Conservation (phyloP, 306 rosid genomes). For the Vicia faba region DNA sequence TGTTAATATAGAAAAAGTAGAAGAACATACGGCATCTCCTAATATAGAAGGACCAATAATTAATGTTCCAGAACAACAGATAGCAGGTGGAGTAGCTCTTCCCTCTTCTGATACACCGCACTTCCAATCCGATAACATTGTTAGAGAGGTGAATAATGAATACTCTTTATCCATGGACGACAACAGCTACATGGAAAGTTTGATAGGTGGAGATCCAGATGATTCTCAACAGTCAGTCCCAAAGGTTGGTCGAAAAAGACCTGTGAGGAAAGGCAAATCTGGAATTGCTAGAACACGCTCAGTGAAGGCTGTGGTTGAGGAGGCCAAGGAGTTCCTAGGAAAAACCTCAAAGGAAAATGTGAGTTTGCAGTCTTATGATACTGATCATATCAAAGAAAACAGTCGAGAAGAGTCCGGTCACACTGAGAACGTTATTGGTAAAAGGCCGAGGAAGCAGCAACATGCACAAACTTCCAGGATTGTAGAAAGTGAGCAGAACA, state of each 20-base stretch:
- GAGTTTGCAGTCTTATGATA: conserved; percentile 21
- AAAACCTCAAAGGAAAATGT: conserved; percentile 51
- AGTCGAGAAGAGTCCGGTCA: conserved; percentile 56
- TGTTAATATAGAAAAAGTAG: conserved; percentile 37
- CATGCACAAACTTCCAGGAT: conserved; percentile 52
- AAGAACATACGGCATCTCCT: conserved; percentile 36
- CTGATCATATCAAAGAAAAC: conserved; percentile 43
- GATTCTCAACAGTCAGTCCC: conserved; percentile 75
- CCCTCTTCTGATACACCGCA: conserved; percentile 39
- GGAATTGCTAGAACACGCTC: conserved; percentile 68
- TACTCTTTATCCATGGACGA: conserved; percentile 52
- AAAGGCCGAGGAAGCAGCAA: conserved; percentile 60
- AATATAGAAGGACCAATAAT: conserved; percentile 38
- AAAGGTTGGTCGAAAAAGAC: conserved; percentile 46
- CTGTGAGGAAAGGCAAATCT: conserved; percentile 50
- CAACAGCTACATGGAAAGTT: conserved; percentile 57
- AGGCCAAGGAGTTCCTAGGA: conserved; percentile 68
- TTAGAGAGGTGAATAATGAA: conserved; percentile 45
- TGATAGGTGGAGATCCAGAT: conserved; percentile 58
- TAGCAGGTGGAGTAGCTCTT: conserved; percentile 40
- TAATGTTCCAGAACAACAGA: conserved; percentile 41
- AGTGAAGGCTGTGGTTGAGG: conserved; percentile 76
- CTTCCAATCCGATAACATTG: conserved; percentile 40
- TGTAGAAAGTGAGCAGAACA: conserved; percentile 60
- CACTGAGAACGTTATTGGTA: conserved; percentile 44